A percentile compares a stretch with the other conserved stretches of the same genome.
Evolutionary conservation across 75 land plant genomes (phyloP).

Genomic region (Cunninghamia lanceolata): DNA sequence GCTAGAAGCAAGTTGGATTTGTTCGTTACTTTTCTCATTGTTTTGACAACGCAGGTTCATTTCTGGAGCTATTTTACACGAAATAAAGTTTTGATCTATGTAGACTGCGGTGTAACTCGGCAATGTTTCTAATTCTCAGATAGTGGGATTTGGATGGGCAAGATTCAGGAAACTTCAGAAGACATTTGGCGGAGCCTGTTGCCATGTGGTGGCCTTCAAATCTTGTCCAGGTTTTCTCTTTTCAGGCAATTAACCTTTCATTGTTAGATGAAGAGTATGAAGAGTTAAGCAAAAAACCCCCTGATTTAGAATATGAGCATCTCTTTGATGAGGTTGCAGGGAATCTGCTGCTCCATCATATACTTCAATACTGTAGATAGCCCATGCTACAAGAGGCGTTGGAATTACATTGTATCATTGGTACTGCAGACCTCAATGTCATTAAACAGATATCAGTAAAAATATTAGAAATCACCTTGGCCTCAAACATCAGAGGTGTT

Average conservation of each 20-base stretch:
- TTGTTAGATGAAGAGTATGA: not conserved
- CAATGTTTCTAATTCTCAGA: constrained; percentile 5
- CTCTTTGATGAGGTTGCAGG: not conserved
- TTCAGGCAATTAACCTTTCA: constrained; percentile 22
- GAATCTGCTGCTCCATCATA: not conserved
- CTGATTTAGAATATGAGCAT: too few relatives aligned
- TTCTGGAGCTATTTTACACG: not conserved
- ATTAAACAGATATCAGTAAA: too few relatives aligned
- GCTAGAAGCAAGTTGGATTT: constrained; percentile 28
- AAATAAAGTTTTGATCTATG: not conserved
- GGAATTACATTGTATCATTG: too few relatives aligned
- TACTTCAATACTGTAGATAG: not conserved
- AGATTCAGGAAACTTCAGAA: constrained; percentile 19
- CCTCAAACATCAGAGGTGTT: too few relatives aligned
- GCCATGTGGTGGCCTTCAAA: constrained; percentile 37
- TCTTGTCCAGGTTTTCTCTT: constrained; percentile 32
- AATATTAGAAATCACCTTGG: too few relatives aligned
- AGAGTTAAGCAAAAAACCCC: too few relatives aligned
- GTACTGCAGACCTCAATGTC: too few relatives aligned
- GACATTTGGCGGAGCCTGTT: constrained; percentile 20
- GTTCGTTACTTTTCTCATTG: constrained; percentile 50
- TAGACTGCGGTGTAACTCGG: not conserved
- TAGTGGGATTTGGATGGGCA: constrained; percentile 32
- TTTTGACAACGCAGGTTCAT: constrained; percentile 68
- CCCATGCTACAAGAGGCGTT: too few relatives aligned